Conservation (phyloP, 352 stramenopile species). For the Globisporangium ultimum region DNA sequence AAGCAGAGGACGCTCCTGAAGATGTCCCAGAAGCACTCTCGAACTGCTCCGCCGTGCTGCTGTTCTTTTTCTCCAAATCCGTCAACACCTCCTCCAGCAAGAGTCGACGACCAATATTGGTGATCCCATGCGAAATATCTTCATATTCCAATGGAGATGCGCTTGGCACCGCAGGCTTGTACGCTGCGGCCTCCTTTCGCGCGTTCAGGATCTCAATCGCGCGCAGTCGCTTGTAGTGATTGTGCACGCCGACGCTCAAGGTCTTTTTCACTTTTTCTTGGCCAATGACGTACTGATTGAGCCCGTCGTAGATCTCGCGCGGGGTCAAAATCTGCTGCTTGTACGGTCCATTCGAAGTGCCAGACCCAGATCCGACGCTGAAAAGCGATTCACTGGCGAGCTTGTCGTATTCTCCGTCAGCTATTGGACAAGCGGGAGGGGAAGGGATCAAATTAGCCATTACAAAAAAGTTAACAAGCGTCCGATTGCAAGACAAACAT, state of each 20-base stretch:
- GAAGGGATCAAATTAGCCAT: too few relatives aligned
- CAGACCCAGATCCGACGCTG: conserved; percentile 6
- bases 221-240: conserved; percentile 97
- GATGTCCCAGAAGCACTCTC: conserved; percentile 8
- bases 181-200: conserved; percentile 34
- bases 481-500: background rate
- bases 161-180: conserved; percentile 22
- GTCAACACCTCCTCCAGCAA: conserved; percentile 66
- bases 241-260: conserved; percentile 95
- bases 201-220: conserved; percentile 57
- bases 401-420: conserved; percentile 73
- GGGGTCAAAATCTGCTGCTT: conserved; percentile 83
- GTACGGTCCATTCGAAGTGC: conserved; percentile 13
- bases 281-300: conserved; percentile 97
- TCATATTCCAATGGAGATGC: conserved; percentile 33
- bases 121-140: conserved; percentile 24
- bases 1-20: background rate
- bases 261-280: conserved; percentile 97
- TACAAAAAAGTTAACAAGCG: too few relatives aligned
- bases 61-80: conserved; percentile 33
- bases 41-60: conserved; percentile 3
- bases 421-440: conserved; percentile 9
- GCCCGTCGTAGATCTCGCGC: conserved; percentile 90
- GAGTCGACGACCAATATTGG: conserved; percentile 44
- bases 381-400: conserved; percentile 56